Base-by-base conservation (phyloP, 768 basidiomycete genomes). In the Lentinula sp. region DNA sequence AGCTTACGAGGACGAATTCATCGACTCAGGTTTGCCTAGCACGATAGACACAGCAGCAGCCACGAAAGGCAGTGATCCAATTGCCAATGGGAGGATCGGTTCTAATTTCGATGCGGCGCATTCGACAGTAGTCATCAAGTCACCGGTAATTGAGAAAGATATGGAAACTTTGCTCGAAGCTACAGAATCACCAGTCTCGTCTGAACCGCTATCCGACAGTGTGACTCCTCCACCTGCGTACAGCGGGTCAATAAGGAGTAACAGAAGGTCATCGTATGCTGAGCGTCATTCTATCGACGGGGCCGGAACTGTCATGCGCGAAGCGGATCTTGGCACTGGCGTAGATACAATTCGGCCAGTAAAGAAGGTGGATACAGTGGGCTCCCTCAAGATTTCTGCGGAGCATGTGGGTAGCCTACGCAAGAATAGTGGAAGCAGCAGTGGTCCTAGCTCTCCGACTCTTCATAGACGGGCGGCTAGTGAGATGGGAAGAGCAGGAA, bases 281-380 rank as follows among this genome's bases (percentile, higher is more conserved):
- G 88, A 85, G 18, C 84, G 93, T 43, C 83, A 84, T 57, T 83
- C 83, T 45, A 72, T 79, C 16, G 77, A 79, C 60, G 85, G 83
- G 42, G 67, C 79, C 13, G 93, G 94, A 10, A 93, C 91, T 0
- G 77, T 93, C 7, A 75, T 95, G 66, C 82, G 82, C 46, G 87
- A 87, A 66, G 92, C 87, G 10, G 94, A 95, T 72, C 69, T 95
- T n/a, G 93, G 93, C 16, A 90, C 80, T 57, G 93, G 93, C 42
- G 79, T 91, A 49, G 92, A 91, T 67, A 98, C 95, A 1, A 93
- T 98, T 67, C 83, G 94, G 57, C 95, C 95, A 0, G 86, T 96
- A 63, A 96, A 95, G 81, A 93, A 91, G 68, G 87, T 96, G 35
- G 94, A 97, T 70, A 81, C 88, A 4, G 78, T 81, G 10, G 85